These are phyloP conservation scores for Barnettozyma wickerhamii DNA, from an alignment of 805 yeast genomes.

Conservation along the genomic window DNA sequence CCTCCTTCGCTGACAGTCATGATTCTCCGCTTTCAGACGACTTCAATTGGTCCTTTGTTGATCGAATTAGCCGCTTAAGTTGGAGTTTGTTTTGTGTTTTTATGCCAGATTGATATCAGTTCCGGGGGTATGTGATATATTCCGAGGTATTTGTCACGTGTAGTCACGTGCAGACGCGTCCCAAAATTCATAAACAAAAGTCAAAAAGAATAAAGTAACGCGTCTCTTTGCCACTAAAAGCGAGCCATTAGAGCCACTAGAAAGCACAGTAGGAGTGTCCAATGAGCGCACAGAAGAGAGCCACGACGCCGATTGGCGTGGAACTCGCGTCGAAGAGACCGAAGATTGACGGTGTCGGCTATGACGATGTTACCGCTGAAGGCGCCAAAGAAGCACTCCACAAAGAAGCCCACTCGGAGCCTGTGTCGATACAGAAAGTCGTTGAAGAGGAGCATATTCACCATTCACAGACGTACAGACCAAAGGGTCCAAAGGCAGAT, in stretches of 20 bases:
- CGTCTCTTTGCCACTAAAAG: no score
- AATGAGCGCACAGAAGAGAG: constrained; percentile 6
- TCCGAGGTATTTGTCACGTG: no score
- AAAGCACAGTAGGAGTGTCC: neutral
- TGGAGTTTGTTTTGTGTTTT: no score
- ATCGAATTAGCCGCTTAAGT: no score
- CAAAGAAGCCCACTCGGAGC: constrained; percentile 25
- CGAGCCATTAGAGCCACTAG: no score
- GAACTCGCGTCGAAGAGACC: constrained; percentile 13
- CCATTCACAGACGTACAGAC: constrained; percentile 26
- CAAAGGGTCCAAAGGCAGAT: constrained; percentile 26
- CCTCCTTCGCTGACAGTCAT: constrained; percentile 9
- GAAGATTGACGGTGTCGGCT: constrained; percentile 12
- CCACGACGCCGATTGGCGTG: neutral
- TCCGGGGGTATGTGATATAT: no score
- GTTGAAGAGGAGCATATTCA: constrained; percentile 19
- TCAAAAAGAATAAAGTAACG: neutral
- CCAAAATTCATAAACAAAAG: no score
- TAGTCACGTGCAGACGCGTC: neutral
- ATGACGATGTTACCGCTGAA: constrained; percentile 13
- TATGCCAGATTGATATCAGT: no score
- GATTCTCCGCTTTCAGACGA: no score
- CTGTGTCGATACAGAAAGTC: constrained; percentile 19
- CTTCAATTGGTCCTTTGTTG: no score
- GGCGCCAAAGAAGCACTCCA: constrained; percentile 21